Percentiles rank a stretch among this genome's conserved stretches.
Evolutionary conservation across 2,329 filamentous ascomycete genomes (phyloP).

Genomic region (Westerdykella aurantiaca): DNA sequence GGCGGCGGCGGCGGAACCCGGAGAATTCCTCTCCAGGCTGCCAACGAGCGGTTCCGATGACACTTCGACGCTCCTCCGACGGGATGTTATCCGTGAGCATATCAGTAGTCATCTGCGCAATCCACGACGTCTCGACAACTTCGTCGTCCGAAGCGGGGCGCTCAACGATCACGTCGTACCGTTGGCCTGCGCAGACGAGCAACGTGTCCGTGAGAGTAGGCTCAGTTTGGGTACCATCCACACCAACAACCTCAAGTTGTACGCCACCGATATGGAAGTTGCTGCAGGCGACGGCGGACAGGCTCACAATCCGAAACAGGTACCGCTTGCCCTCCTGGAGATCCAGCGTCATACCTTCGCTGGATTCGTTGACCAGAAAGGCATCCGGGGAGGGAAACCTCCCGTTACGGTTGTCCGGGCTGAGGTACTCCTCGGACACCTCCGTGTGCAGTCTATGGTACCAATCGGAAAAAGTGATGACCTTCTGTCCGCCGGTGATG

Average conservation of each 20-base stretch:
- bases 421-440: constrained; percentile 38
- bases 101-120: too few species aligned
- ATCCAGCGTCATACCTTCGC: constrained; percentile 48
- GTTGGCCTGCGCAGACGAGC: too few species aligned
- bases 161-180: too few species aligned
- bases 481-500: too few species aligned
- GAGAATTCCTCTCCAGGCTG: too few species aligned
- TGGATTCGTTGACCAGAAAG: constrained; percentile 65
- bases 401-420: constrained; percentile 43
- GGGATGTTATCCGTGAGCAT: constrained; percentile 12
- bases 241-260: constrained; percentile 6
- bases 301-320: constrained; percentile 63
- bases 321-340: constrained; percentile 66
- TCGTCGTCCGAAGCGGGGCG: too few species aligned
- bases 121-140: too few species aligned
- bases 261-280: constrained; percentile 28
- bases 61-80: constrained; percentile 6
- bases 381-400: constrained; percentile 61
- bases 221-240: constrained; percentile 8
- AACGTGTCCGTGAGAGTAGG: neutral
- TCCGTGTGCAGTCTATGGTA: too few species aligned
- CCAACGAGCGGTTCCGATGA: constrained; percentile 9
- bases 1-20: too few species aligned
- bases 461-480: too few species aligned
- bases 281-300: constrained; percentile 58